Conservation (phyloP, 2,329 filamentous ascomycete species). For the Neopestalotiopsis sp. region DNA sequence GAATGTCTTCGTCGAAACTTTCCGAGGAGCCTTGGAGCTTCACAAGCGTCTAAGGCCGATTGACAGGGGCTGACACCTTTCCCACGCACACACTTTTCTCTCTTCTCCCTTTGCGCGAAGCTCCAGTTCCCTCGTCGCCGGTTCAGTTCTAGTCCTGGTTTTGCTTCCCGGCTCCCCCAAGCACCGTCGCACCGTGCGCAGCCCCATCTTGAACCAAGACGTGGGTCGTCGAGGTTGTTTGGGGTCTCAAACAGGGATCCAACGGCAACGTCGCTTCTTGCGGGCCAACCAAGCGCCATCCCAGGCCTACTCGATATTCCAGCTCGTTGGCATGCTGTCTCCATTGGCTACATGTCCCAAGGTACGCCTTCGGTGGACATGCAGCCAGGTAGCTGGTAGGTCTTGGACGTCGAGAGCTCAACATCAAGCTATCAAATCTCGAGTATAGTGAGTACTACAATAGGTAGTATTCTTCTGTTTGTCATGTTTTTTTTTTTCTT, state of each 20-base stretch:
- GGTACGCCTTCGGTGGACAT: neutral
- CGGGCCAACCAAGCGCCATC: conserved; percentile 13
- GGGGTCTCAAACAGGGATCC: conserved; percentile 3
- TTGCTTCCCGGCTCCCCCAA: neutral
- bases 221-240: conserved; percentile 7
- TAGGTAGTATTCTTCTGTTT: neutral
- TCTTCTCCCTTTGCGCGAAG: neutral
- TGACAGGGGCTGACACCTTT: conserved; percentile 8
- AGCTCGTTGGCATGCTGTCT: conserved; percentile 3
- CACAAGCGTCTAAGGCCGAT: conserved; percentile 1
- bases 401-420: neutral
- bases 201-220: neutral
- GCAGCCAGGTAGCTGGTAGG: neutral
- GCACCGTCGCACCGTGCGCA: conserved; percentile 6
- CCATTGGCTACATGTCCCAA: neutral
- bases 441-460: neutral
- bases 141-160: neutral
- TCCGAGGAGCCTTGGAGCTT: conserved; percentile 5
- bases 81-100: neutral
- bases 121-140: neutral
- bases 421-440: neutral
- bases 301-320: neutral
- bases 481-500: neutral
- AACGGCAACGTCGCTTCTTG: conserved; percentile 12
- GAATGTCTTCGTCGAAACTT: neutral